Evolutionary conservation across 2,329 filamentous ascomycete genomes (phyloP).

Genomic region (Nakataea oryzae): DNA sequence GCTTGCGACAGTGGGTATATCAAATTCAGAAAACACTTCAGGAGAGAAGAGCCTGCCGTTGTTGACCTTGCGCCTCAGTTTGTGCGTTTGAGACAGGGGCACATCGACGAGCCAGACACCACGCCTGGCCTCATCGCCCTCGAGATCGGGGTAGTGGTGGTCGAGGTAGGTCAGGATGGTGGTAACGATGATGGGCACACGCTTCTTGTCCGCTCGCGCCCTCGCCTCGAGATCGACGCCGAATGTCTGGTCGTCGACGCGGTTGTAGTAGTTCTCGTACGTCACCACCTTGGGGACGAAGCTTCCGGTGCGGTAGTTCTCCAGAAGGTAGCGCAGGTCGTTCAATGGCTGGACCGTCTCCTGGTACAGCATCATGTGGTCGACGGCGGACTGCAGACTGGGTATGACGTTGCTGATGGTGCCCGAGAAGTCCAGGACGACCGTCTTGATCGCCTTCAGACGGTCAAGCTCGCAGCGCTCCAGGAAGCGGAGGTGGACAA

Average conservation of each 20-base stretch:
- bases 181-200: conserved; percentile 85
- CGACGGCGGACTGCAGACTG: conserved; percentile 86
- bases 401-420: conserved; percentile 97
- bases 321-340: conserved; percentile 85
- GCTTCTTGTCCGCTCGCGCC: conserved; percentile 87
- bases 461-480: conserved; percentile 95
- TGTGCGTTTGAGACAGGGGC: conserved; percentile 73
- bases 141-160: conserved; percentile 92
- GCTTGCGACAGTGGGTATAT: conserved; percentile 88
- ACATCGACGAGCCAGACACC: conserved; percentile 94
- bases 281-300: conserved; percentile 84
- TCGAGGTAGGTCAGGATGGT: conserved; percentile 91
- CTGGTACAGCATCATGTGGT: conserved; percentile 98
- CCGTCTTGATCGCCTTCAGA: conserved; percentile 95
- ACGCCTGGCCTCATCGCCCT: conserved; percentile 86
- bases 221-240: conserved; percentile 95
- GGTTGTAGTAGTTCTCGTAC: conserved; percentile 99
- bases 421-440: conserved; percentile 93
- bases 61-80: conserved; percentile 73
- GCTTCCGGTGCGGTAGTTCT: conserved; percentile 92
- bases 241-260: conserved; percentile 94
- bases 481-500: conserved; percentile 87
- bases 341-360: conserved; percentile 92
- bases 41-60: conserved; percentile 70
- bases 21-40: conserved; percentile 75